Base-by-base conservation (phyloP, 148 eudicot genomes). In the Vaccinium corymbosum region DNA sequence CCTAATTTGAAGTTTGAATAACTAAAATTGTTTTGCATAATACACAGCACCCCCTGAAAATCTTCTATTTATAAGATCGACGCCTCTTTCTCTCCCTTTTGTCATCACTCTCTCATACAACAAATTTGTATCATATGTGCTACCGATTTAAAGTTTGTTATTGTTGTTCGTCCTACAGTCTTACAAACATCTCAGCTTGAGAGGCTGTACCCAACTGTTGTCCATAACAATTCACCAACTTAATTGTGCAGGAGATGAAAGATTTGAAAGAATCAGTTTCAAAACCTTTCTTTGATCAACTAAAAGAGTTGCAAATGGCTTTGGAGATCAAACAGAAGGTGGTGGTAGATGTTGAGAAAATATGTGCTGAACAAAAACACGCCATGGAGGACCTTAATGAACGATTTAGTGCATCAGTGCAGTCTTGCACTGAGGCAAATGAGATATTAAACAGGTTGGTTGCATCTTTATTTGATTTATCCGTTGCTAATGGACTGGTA, bases 341-440 rank as follows among this genome's bases (percentile, higher is more conserved):
- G 81, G 64, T 96, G 87, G 78, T 83, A 12, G 94, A 93, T 52
- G 86, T 83, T 83, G 90, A 83, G 84, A 93, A 83, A 88, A 83
- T 87, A 80, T 90, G 92, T 27, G 87, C 94, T 81, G 99, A 94
- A 64, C 97, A 93, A 85, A 96, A 91, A 82, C 93, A 94, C 89
- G 90, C 86, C 55, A 85, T 93, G 83, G 98, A 92, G 85, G 98
- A 94, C 89, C 92, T 94, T 70, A 94, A 90, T 78, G 93, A 88
- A 89, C 89, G 93, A 85, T 91, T 96, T 76, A 76, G 89, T 85
- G 92, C 99, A 83, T 92, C 94, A 84, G 76, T 90, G 89, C 97
- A 94, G 89, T 92, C 98, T 53, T 89, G 90, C 85, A 80, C 88
- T 22, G 99, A 96, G 86, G 97, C 98, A 51, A 91, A 95, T 90